These are phyloP conservation scores for Quillaja saponaria DNA, from an alignment of 306 rosid species.

Conservation along the genomic window DNA sequence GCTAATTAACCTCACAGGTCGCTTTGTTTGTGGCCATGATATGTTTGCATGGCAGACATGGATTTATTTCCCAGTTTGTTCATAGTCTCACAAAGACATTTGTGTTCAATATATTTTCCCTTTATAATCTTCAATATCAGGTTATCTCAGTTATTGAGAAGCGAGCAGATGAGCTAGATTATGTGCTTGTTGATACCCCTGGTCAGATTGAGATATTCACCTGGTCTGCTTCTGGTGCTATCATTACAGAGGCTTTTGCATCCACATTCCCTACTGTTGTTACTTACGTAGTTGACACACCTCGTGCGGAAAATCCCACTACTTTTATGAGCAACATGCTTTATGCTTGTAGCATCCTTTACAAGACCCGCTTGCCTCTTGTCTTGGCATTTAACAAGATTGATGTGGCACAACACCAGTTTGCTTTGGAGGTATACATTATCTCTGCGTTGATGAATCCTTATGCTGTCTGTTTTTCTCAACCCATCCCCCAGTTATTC, in stretches of 20 bases:
- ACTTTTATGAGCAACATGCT: constrained; percentile 99
- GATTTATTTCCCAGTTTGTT: constrained; percentile 1
- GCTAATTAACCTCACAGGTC: constrained; percentile 10
- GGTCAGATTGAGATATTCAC: constrained; percentile 98
- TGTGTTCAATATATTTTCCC: neutral
- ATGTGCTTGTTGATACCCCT: constrained; percentile 92
- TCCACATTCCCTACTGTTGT: constrained; percentile 95
- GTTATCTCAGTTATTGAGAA: constrained; percentile 77
- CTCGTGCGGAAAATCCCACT: constrained; percentile 75
- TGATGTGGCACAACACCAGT: constrained; percentile 79
- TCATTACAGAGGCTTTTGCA: constrained; percentile 98
- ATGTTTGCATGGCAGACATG: neutral
- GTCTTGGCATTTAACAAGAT: constrained; percentile 85
- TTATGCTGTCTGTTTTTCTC: neutral
- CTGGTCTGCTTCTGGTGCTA: constrained; percentile 96
- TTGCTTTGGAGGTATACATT: constrained; percentile 82
- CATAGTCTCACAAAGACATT: neutral
- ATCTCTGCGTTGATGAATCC: constrained; percentile 12
- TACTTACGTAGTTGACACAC: constrained; percentile 80
- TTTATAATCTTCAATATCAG: constrained; percentile 42
- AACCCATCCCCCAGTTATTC: no score
- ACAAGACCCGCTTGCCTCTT: constrained; percentile 86
- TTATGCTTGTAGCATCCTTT: constrained; percentile 89
- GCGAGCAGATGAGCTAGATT: constrained; percentile 89
- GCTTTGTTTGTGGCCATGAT: neutral